Evolutionary conservation across 1,139 yeast genomes (phyloP).

Genomic region (Pichia inconspicua): DNA sequence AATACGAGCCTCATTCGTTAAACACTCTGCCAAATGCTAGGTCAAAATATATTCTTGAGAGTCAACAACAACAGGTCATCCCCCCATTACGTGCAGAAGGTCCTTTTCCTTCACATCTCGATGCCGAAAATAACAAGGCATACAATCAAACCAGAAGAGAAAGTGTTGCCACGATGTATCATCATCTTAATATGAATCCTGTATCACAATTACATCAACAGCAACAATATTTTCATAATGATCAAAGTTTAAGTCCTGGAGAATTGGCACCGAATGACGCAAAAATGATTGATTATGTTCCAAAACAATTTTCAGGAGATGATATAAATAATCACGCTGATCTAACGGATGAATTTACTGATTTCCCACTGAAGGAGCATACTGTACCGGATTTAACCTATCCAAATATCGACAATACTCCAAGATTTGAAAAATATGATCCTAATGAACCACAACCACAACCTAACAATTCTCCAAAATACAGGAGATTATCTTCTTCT

Average conservation of each 20-base stretch:
- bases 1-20: slow-evolving; percentile 1
- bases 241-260: neutral
- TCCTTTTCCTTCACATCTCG: slow-evolving; percentile 36
- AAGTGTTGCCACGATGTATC: slow-evolving; percentile 31
- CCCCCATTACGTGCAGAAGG: slow-evolving; percentile 38
- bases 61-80: slow-evolving; percentile 22
- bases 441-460: slow-evolving; percentile 52
- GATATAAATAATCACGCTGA: neutral
- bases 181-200: slow-evolving; percentile 6
- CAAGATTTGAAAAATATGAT: slow-evolving; percentile 36
- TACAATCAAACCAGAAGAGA: slow-evolving; percentile 31
- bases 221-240: neutral
- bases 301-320: neutral
- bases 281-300: neutral
- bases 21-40: neutral
- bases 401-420: slow-evolving; percentile 16
- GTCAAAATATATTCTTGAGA: slow-evolving; percentile 5
- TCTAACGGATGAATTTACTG: neutral
- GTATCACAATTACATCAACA: neutral
- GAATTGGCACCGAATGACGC: neutral
- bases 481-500: slow-evolving; percentile 72
- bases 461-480: slow-evolving; percentile 59
- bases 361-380: neutral
- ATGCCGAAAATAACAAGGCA: slow-evolving; percentile 26
- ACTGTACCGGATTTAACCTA: neutral